These are phyloP conservation scores for Nakazawaea ishiwadae DNA, from an alignment of 805 yeast genomes.

Conservation along the genomic window DNA sequence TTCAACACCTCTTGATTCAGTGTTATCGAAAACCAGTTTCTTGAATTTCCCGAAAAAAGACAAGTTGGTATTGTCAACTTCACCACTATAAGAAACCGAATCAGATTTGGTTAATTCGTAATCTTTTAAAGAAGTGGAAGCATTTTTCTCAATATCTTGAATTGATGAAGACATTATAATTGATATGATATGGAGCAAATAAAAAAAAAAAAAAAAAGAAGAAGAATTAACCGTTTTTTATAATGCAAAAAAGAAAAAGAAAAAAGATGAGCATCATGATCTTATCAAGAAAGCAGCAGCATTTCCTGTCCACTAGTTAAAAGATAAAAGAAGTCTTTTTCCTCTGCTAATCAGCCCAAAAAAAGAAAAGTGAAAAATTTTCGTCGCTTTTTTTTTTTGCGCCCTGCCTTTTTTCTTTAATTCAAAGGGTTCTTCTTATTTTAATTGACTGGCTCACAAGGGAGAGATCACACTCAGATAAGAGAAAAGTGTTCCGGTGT, in stretches of 20 bases:
- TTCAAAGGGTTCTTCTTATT: too few species aligned
- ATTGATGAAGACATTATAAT: not conserved
- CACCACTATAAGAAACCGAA: slow-evolving; percentile 7
- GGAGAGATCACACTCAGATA: not conserved
- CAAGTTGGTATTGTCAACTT: slow-evolving; percentile 1
- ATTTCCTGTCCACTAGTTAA: too few species aligned
- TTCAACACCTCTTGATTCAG: slow-evolving; percentile 76
- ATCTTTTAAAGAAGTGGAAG: not conserved
- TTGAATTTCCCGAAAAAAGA: slow-evolving; percentile 7
- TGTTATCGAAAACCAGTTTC: slow-evolving; percentile 20
- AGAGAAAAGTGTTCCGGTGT: too few species aligned
- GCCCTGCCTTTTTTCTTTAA: too few species aligned
- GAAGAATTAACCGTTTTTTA: not conserved
- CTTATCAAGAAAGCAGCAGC: too few species aligned
- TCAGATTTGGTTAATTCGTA: slow-evolving; percentile 3
- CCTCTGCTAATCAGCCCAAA: too few species aligned
- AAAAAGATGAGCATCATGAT: too few species aligned
- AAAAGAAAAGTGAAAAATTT: not conserved
- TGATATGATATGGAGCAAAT: not conserved
- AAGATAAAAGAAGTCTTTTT: too few species aligned
- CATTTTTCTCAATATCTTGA: slow-evolving; percentile 8
- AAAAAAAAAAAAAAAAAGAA: not conserved
- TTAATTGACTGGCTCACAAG: too few species aligned
- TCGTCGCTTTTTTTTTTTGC: not conserved
- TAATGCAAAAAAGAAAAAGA: too few species aligned